Evolutionary conservation across 805 yeast species (phyloP), one percentile per base, ranked within the genome.

Genomic region (Tetrapisispora phaffii): DNA sequence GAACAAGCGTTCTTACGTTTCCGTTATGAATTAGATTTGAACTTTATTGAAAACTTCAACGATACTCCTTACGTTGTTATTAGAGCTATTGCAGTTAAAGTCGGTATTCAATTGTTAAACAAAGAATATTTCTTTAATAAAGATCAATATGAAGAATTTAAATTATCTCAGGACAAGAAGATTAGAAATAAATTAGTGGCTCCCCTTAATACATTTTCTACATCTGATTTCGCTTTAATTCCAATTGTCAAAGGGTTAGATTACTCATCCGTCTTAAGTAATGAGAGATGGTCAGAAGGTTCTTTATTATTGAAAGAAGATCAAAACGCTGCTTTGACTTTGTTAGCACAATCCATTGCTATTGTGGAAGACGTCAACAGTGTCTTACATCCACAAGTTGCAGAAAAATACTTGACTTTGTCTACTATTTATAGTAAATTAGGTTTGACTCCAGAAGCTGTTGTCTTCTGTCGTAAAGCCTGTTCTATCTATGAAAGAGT

Each of bases 331-430:
- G 95, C 89, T 10, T 59, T 81, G 47, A 71, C 75, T 29, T 72
- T 85, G 44, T 66, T 89, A 52, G 65, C 72, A 26, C 96, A 90
- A 62, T 72, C 93, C 24, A 67, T 85, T 31, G 67, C 82, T 8
- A 72, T 87, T 44, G 77, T 78, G 50, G 95, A 88, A 61, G 95
- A 87, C 59, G 78, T 86, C 26, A 85, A 85, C 55, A 96, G 97
- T 26, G 61, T 73, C 23, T 74, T 90, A 26, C 93, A 89, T 57
- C 75, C 82, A 8, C 87, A 82, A 53, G 84, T 89, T 24, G 87
- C 90, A 13, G 75, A 75, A 42, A 79, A 80, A 31, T 82, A 82
- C 57, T 67, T 79, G 35, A 69, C 76, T 9, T 69, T 87, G 39
- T 82, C 94, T 13, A 79, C 80, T 49, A 63, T 79, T 17, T 85